A percentile compares a stretch with the other conserved stretches of the same genome.
These are phyloP conservation scores for Calocybe cyanea DNA, from an alignment of 768 basidiomycete genomes.

Conservation along the genomic window DNA sequence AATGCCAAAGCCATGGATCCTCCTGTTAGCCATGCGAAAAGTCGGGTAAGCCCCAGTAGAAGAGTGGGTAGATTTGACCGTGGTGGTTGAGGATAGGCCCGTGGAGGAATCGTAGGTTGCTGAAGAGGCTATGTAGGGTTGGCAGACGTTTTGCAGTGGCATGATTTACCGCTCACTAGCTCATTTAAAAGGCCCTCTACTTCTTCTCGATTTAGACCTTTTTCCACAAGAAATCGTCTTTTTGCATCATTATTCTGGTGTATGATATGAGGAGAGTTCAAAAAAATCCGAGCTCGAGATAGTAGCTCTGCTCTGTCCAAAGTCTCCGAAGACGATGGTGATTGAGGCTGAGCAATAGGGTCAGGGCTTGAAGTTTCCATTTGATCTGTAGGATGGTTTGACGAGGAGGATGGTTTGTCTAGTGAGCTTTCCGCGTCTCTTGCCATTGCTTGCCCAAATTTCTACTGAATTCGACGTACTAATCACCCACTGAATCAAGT, in stretches of 20 bases:
- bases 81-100: conserved; percentile 66
- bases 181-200: conserved; percentile 56
- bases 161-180: conserved; percentile 36
- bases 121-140: conserved; percentile 23
- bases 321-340: background rate
- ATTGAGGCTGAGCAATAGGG: too few relatives aligned
- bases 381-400: too few relatives aligned
- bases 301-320: conserved; percentile 42
- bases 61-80: conserved; percentile 69
- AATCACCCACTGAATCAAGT: background rate
- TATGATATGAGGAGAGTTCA: conserved; percentile 61
- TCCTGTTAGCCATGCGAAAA: conserved; percentile 67
- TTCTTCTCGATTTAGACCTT: conserved; percentile 62
- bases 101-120: conserved; percentile 59
- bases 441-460: too few relatives aligned
- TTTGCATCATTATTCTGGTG: conserved; percentile 55
- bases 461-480: too few relatives aligned
- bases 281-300: conserved; percentile 57
- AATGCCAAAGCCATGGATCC: conserved; percentile 56
- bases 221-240: conserved; percentile 63
- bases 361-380: too few relatives aligned
- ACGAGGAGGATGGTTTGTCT: too few relatives aligned
- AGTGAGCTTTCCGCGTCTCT: too few relatives aligned
- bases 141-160: background rate
- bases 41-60: conserved; percentile 54